Evolutionary conservation across 2,329 filamentous ascomycete species (phyloP), one percentile per base, ranked within the genome.

Genomic region (Cladosporium austrohemisphaericum): DNA sequence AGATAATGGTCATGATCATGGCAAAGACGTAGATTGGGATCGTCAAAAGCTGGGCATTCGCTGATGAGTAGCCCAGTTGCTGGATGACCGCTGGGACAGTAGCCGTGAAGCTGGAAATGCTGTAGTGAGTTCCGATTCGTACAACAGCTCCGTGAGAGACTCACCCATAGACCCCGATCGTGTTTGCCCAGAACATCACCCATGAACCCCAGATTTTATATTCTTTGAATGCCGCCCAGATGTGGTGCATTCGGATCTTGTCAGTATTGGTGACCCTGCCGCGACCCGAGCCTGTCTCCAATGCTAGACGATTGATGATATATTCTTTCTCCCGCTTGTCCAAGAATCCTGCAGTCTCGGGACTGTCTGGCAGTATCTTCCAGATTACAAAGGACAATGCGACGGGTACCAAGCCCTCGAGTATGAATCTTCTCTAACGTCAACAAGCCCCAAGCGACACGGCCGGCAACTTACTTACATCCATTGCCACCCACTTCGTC

Each of bases 311-410:
- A n/a, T 63, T 60, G 23, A 71, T 58, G 2, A 77, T 65, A 4
- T 74, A 56, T 13, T 61, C 57, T 43, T 69, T 67, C 40, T 57
- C 55, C 13, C 75, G 68, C 2, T 71, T 59, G 0, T 69, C 76
- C 3, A 86, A 71, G 58, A 85, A 85, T 0, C 61, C 65, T 2
- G 82, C 80, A 1, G 67, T 73, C 9, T 65, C 68, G 2, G 81
- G 80, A 55, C 79, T 83, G 60, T 84, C 81, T 49, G 78, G 67
- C 59, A 84, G 78, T 31, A 71, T 66, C 63, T 72, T 78, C 50
- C 53, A 59, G 41, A 57, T 51, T 3, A 52, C 20, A 58, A 73
- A 76, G 32, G 71, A 73, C 31, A 62, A 56, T 41, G 75, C 55
- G 36, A 75, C 68, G 2, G 55, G 54, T 5, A 55, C 37, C 2